Conservation (phyloP, 208 protist species). For the Crithidia sp. region DNA sequence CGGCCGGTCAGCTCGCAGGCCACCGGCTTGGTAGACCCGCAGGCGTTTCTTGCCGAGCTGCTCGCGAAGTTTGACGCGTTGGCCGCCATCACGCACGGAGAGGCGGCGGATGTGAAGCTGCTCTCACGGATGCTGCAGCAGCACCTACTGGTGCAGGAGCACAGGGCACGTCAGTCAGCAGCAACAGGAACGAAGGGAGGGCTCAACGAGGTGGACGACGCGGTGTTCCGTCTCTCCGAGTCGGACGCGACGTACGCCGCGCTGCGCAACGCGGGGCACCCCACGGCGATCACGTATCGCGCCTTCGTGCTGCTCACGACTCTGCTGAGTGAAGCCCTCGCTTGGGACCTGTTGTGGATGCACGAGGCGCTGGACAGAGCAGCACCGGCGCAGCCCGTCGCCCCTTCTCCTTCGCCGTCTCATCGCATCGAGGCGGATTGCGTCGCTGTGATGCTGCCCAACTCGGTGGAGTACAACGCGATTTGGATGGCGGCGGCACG, state of each 20-base stretch:
- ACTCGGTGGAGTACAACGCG: constrained; percentile 63
- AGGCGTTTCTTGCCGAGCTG: constrained; percentile 31
- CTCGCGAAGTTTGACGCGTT: constrained; percentile 39
- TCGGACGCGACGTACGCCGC: constrained; percentile 26
- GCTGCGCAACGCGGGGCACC: constrained; percentile 13
- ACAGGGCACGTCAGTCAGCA: constrained; percentile 18
- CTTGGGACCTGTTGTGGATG: constrained; percentile 55
- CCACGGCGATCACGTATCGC: constrained; percentile 43
- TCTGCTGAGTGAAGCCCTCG: constrained; percentile 52
- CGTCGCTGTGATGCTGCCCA: constrained; percentile 63
- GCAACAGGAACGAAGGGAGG: not conserved
- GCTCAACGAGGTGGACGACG: not conserved
- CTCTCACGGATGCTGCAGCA: constrained; percentile 37
- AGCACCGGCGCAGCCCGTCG: not conserved
- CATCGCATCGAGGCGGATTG: constrained; percentile 26
- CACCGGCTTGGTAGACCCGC: constrained; percentile 2
- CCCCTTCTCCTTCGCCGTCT: not conserved
- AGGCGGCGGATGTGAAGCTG: constrained; percentile 50
- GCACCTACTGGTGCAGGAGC: constrained; percentile 30
- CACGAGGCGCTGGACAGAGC: constrained; percentile 12
- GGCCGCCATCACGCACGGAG: constrained; percentile 51
- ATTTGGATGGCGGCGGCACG: constrained; percentile 53
- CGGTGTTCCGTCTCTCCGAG: constrained; percentile 36
- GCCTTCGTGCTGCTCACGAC: constrained; percentile 43
- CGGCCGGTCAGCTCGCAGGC: constrained; percentile 1